Evolutionary conservation across 805 yeast species (phyloP).

Genomic region (Metschnikowia rubicola): DNA sequence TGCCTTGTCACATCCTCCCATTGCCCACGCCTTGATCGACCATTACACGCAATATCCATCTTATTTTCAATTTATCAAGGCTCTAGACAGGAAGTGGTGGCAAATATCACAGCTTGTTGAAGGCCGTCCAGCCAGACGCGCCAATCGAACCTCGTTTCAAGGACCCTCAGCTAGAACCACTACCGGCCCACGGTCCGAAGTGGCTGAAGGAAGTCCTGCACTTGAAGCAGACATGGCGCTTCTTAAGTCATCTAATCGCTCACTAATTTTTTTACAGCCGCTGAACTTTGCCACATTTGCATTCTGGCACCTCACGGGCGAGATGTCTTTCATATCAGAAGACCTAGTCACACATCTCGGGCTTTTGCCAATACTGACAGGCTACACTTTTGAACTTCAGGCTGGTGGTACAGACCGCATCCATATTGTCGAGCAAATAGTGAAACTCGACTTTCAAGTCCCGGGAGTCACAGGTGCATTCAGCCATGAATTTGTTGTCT

Average conservation of each 20-base stretch:
- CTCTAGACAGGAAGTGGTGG: conserved; percentile 5
- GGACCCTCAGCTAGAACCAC: not conserved
- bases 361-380: too few relatives aligned
- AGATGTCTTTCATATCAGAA: too few relatives aligned
- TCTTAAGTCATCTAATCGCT: too few relatives aligned
- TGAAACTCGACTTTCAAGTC: not conserved
- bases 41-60: not conserved
- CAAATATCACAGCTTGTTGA: not conserved
- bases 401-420: too few relatives aligned
- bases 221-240: too few relatives aligned
- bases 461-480: not conserved
- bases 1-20: conserved; percentile 1
- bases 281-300: too few relatives aligned
- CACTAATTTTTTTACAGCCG: too few relatives aligned
- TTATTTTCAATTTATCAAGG: conserved; percentile 3
- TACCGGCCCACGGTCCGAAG: too few relatives aligned
- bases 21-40: not conserved
- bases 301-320: too few relatives aligned
- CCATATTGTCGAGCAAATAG: not conserved
- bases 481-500: not conserved
- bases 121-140: not conserved
- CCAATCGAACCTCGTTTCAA: not conserved
- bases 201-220: too few relatives aligned
- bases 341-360: too few relatives aligned
- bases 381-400: too few relatives aligned